These are phyloP conservation scores for Protomyces lactucae-debilis DNA, from an alignment of 1,139 yeast genomes.

Conservation along the genomic window DNA sequence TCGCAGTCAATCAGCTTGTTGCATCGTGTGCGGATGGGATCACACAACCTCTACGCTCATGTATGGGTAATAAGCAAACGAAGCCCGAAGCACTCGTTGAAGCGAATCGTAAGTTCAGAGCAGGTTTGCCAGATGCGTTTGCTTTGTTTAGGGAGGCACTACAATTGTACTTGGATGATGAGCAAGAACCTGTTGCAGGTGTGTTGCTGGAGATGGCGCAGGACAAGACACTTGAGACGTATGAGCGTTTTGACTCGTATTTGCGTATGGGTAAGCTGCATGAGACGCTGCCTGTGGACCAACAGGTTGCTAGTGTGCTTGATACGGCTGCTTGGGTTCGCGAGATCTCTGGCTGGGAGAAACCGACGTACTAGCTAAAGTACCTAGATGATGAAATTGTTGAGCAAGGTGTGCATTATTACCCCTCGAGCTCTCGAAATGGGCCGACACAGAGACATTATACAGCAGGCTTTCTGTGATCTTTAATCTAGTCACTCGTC, in stretches of 20 bases:
- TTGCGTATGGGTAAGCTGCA: background rate
- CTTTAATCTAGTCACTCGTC: too few species aligned
- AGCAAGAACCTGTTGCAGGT: background rate
- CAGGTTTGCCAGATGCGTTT: conserved; percentile 21
- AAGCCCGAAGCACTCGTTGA: conserved; percentile 3
- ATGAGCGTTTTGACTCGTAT: conserved; percentile 17
- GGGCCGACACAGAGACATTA: too few species aligned
- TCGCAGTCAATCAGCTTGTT: conserved; percentile 10
- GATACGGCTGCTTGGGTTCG: background rate
- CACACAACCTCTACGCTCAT: conserved; percentile 13
- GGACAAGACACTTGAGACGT: conserved; percentile 22
- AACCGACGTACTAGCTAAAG: background rate
- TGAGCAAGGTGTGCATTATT: too few species aligned
- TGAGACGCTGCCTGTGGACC: background rate
- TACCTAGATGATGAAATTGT: background rate
- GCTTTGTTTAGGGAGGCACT: conserved; percentile 1
- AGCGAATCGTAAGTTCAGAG: conserved; percentile 19
- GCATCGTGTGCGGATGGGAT: conserved; percentile 11
- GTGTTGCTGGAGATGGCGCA: conserved; percentile 16
- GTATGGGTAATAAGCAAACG: conserved; percentile 19
- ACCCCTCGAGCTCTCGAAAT: too few species aligned
- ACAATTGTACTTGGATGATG: conserved; percentile 5
- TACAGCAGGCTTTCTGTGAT: too few species aligned
- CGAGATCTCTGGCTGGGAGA: background rate
- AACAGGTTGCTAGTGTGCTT: background rate